These are phyloP conservation scores for Exobasidium cylindrosporum DNA, from an alignment of 1,284 basidiomycete species.

Conservation along the genomic window DNA sequence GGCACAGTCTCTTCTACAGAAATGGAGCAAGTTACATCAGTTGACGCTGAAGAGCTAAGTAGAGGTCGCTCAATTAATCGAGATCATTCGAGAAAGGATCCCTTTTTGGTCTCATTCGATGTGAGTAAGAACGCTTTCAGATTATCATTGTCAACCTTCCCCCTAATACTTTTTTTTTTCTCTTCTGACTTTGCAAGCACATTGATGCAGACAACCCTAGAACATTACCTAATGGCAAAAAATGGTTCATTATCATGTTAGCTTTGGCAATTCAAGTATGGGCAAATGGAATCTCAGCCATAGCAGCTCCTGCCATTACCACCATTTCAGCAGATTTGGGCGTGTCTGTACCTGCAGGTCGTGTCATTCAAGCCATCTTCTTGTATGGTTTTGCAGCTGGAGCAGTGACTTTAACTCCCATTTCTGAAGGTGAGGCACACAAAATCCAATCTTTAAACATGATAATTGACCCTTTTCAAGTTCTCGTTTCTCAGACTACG, in stretches of 20 bases:
- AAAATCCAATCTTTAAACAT: no score
- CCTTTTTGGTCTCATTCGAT: neutral
- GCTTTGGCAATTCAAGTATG: constrained; percentile 13
- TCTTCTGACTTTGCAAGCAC: no score
- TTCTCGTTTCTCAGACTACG: constrained; percentile 21
- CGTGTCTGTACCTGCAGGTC: constrained; percentile 8
- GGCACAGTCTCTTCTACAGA: no score
- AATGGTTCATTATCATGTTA: constrained; percentile 13
- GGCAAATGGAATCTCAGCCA: constrained; percentile 17
- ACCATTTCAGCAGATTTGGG: constrained; percentile 10
- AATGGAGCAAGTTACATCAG: no score
- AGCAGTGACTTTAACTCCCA: constrained; percentile 28
- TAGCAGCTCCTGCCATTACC: constrained; percentile 15
- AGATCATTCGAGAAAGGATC: neutral
- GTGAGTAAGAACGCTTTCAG: neutral
- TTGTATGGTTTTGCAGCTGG: constrained; percentile 38
- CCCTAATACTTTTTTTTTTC: no score
- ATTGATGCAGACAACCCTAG: constrained; percentile 13
- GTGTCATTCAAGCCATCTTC: constrained; percentile 29
- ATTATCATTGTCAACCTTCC: neutral
- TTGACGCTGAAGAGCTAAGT: no score
- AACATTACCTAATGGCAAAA: constrained; percentile 10
- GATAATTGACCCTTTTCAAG: no score
- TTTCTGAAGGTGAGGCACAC: constrained; percentile 26
- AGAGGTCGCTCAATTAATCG: neutral